Evolutionary conservation across 192 early-diverging fungal species (phyloP), one percentile per base, ranked within the genome.

Genomic region (Chytriomyces sp.): DNA sequence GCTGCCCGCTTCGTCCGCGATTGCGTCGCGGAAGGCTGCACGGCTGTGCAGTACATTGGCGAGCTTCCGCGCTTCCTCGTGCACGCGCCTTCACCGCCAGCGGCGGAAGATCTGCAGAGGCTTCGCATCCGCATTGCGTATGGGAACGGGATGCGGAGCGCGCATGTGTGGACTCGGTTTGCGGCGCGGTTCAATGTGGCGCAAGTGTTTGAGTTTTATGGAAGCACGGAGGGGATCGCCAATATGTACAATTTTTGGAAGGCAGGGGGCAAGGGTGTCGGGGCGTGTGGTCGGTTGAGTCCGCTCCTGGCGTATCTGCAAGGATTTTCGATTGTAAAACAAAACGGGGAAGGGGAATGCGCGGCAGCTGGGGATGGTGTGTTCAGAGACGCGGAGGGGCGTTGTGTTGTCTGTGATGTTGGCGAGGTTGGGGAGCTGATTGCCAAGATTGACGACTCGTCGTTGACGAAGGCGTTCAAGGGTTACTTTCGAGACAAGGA

Each of bases 91-190:
- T 64, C 78, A 12, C 52, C 72, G 37, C 17, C 57, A 7, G 40
- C 86, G 89, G 66, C 72, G 88, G 37, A 86, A 84, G 49, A 77
- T 87, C 68, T 90, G 87, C 85, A 90, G 54, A 73, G 79, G 1
- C 77, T 91, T n/a, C 75, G 77, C 22, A n/a, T 89, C 25, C 78
- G 78, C 1, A 82, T 85, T 70, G 58, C 68, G 90, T 30, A 33
- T 88, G 91, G 91, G 40, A 92, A 92, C 60, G 91, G 90, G 4
- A 77, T 92, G 80, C 74, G 88, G 12, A 83, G 80, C 7, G 90
- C 91, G 34, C 14, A 71, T 75, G 77, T 92, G 8, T 92, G 91
- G 90, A 69, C 59, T 19, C 69, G 69, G 19, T 89, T 92, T 56
- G 77, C 79, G 64, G 81, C 86, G 22, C 78, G 90, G 17, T 91